Base-by-base conservation (phyloP, 2,329 filamentous ascomycete species). In the Aureobasidium lini region DNA sequence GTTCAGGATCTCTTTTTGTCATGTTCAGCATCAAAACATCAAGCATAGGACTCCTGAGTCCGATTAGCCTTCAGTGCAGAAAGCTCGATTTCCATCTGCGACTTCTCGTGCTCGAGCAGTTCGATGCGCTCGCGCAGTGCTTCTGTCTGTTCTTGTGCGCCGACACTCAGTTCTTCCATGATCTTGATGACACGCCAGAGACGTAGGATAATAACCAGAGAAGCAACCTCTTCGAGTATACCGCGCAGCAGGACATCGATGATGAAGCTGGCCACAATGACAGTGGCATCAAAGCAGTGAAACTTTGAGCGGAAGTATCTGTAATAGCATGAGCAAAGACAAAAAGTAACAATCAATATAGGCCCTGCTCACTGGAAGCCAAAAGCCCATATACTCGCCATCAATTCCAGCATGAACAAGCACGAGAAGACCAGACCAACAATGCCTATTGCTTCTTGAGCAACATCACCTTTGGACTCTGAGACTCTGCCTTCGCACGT, bases 151-250 rank as follows among this genome's bases (percentile, higher is more conserved):
- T 88, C 84, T 37, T 81, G 73, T 1, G 84, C 84, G 8, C 83
- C 84, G 6, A 85, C 77, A 32, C 81, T 81, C 62, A 88, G 76
- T 70, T 89, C 86, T 66, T 89, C 84, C 6, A 87, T 81, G 54
- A 88, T 86, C 74, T 88, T 87, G 68, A 87, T 82, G 46, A 89
- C 79, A 15, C 86, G 79, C 82, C 85, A 88, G 3, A 89, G 75
- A 57, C 86, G 82, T 46, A 89, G 73, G 4, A 87, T 77, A 31
- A 89, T 78, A 50, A 89, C 79, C n/a, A 89, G 74, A 0, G 83
- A 86, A 1, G 81, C 84, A 48, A 86, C 82, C 66, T 87, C 82
- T 69, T 85, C 82, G 6, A 83, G 71, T 1, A 82, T 71, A 46
- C 85, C 85, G 39, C 80, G 79, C 15, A 85, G 76, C 2, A 84